Evolutionary conservation across 179 eudicot genomes (phyloP).

Genomic region (Patellifolia procumbens): DNA sequence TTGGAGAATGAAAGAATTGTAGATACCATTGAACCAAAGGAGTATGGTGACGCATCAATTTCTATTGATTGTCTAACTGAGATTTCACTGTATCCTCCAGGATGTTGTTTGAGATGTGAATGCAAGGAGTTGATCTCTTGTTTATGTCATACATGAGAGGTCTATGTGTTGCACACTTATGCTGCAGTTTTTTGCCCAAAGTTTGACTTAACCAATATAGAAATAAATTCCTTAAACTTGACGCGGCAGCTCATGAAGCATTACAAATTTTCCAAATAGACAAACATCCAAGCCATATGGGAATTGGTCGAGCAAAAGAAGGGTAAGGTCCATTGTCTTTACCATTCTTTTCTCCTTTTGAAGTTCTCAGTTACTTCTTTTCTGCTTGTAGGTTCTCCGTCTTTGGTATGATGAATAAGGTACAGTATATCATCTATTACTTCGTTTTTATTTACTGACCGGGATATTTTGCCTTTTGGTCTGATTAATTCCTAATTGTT

Average conservation of each 20-base stretch:
- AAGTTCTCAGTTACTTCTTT: neutral
- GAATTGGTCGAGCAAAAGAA: conserved; percentile 98
- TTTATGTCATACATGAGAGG: conserved; percentile 1
- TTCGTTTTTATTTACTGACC: neutral
- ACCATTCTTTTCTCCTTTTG: neutral
- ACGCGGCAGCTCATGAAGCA: conserved; percentile 87
- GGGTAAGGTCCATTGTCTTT: conserved; percentile 55
- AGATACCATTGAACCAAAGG: conserved; percentile 78
- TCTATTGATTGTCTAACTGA: conserved; percentile 72
- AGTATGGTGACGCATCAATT: conserved; percentile 74
- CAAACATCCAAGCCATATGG: conserved; percentile 99
- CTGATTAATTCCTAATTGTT: conserved; percentile 23
- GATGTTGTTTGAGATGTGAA: conserved; percentile 14
- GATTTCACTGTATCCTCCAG: conserved; percentile 79
- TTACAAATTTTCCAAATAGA: conserved; percentile 93
- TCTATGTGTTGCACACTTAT: conserved; percentile 1
- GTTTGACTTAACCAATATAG: conserved; percentile 47
- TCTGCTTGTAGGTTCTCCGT: conserved; percentile 75
- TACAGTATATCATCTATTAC: conserved; percentile 25
- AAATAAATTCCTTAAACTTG: conserved; percentile 90
- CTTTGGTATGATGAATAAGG: conserved; percentile 99
- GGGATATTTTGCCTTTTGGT: conserved; percentile 8
- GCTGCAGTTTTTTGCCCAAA: conserved; percentile 2
- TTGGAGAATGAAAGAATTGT: conserved; percentile 86
- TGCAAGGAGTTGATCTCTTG: neutral